These are phyloP conservation scores for Citrus medica DNA, from an alignment of 345 rosid genomes.

Conservation along the genomic window DNA sequence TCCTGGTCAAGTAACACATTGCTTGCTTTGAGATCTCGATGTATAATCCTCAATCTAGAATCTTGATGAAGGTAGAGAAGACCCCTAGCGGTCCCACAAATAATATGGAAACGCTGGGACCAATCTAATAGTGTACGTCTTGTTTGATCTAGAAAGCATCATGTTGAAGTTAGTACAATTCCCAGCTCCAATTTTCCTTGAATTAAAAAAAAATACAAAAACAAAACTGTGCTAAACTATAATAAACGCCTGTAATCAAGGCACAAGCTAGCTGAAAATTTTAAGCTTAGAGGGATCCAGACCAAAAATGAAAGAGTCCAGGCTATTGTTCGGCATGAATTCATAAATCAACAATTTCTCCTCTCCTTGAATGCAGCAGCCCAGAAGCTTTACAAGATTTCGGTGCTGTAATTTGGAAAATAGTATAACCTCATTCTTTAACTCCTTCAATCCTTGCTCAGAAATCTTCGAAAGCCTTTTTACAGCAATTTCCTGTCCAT, in stretches of 20 bases:
- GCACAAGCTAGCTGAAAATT: background rate
- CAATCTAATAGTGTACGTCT: constrained; percentile 26
- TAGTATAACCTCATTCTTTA: constrained; percentile 40
- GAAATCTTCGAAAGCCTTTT: constrained; percentile 45
- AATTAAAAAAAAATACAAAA: no score
- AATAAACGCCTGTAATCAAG: background rate
- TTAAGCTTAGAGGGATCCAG: constrained; percentile 21
- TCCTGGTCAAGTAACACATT: constrained; percentile 34
- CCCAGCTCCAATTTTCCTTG: background rate
- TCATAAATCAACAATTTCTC: constrained; percentile 34
- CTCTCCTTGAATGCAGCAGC: constrained; percentile 29
- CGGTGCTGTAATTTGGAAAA: constrained; percentile 51
- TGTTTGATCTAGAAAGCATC: constrained; percentile 21
- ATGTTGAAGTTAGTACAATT: background rate
- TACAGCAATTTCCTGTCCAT: constrained; percentile 48
- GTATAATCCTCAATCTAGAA: constrained; percentile 36
- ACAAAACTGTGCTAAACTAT: no score
- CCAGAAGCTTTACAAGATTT: constrained; percentile 45
- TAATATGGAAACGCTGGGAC: constrained; percentile 31
- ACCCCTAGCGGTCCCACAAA: constrained; percentile 36
- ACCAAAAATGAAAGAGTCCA: constrained; percentile 29
- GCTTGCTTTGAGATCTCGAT: constrained; percentile 37
- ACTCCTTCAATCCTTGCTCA: constrained; percentile 42
- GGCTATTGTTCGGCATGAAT: constrained; percentile 31
- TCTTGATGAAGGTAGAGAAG: constrained; percentile 46